Conservation (phyloP, 2,329 filamentous ascomycete species). For the Drechslerella dactyloides region DNA sequence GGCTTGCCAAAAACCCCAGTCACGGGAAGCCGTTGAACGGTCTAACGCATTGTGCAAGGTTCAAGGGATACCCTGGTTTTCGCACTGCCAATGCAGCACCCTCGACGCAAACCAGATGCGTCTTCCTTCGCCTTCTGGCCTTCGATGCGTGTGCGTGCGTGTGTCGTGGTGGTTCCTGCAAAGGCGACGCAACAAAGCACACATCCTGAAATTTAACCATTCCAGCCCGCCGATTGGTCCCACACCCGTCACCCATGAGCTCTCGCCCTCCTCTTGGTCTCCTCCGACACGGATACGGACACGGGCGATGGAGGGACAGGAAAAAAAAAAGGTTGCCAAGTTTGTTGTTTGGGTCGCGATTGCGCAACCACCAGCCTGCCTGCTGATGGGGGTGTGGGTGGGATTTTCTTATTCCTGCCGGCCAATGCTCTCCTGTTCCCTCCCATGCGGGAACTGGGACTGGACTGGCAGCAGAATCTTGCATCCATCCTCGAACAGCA, state of each 20-base stretch:
- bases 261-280: neutral
- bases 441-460: neutral
- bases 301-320: neutral
- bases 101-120: constrained; percentile 36
- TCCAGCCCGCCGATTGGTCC: constrained; percentile 30
- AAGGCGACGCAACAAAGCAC: constrained; percentile 48
- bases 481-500: neutral
- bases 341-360: constrained; percentile 39
- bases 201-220: constrained; percentile 52
- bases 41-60: constrained; percentile 46
- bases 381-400: neutral
- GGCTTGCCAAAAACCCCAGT: constrained; percentile 44
- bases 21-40: constrained; percentile 51
- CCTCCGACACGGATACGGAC: constrained; percentile 31
- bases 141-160: constrained; percentile 13
- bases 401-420: constrained; percentile 40
- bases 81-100: constrained; percentile 10
- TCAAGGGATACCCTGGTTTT: constrained; percentile 42
- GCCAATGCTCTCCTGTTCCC: constrained; percentile 11
- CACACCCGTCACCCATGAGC: constrained; percentile 13
- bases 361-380: constrained; percentile 47
- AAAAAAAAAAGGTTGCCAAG: constrained; percentile 9
- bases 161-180: constrained; percentile 41
- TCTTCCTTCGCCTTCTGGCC: constrained; percentile 12
- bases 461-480: neutral